Base-by-base conservation (phyloP, 2,329 filamentous ascomycete species). In the Hypoxylon sp. region DNA sequence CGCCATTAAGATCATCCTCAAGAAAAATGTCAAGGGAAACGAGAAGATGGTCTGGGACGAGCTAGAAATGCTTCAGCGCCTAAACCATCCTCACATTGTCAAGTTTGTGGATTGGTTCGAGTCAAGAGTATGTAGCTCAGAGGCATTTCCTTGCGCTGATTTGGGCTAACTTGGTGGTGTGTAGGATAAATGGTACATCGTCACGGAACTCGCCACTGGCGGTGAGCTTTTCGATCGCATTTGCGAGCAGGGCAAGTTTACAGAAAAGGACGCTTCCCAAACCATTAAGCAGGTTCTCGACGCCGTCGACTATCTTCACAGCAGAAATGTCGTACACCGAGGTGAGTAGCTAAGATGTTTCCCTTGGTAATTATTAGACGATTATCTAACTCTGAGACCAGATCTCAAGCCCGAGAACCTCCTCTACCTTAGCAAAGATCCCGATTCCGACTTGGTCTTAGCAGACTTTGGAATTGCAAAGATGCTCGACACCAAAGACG, bases 21-120 rank as follows among this genome's bases (percentile, higher is more conserved):
- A 99, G 88, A 98, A 97, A 86, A 98, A 97, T 82, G 95, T 99
- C 79, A 97, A 94, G 80, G 95, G 94, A 72, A 98, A 98, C 76
- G 96, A 99, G 85, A 90, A 92, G 80, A 99, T 99, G 96, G 96
- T 99, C 44, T 96, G 97, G 80, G 96, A 99, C 80, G 96, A 99
- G 84, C 87, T 99, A 75, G 88, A 94, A 73, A 94, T 99, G 89
- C 87, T 99, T 72, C 94, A 98, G 82, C 89, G 89, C 65, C 89
- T 99, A 78, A 88, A 94, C 78, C 96, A 99, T 80, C 92, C 93
- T 58, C 93, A 98, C 82, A 99, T 99, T 79, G 96, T 99, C 82
- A 91, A 91, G 74, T 99, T 99, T 79, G 92, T 96, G 74, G 96
- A 99, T 81, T 99, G 96, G 95, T 99, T 99, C 79, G 96, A 99